phyloP scores from a whole-genome alignment of 495 filamentous ascomycete species.

The Peziza echinospora region DNA sequence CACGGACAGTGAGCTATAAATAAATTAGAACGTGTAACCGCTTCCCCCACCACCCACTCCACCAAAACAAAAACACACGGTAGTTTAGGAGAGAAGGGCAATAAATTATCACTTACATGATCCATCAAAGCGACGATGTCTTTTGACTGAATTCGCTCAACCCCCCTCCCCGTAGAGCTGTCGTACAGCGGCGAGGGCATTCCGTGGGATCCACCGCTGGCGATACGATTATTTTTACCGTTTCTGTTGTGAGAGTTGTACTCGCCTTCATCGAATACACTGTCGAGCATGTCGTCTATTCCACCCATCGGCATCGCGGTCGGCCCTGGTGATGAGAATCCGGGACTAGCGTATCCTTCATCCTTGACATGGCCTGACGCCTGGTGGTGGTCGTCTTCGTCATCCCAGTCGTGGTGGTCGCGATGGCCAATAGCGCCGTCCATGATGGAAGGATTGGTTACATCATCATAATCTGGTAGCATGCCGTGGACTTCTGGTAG shows the following conservation, averaged over 20 bases:
- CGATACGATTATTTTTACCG: conserved; percentile 8
- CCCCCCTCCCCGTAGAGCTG: conserved; percentile 65
- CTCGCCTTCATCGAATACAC: too few species aligned
- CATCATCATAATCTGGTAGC: conserved; percentile 42
- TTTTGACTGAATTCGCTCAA: conserved; percentile 85
- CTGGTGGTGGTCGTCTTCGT: conserved; percentile 10
- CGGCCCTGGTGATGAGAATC: conserved; percentile 15
- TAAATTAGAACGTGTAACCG: conserved; percentile 20
- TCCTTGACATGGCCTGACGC: conserved; percentile 25
- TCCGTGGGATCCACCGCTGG: conserved; percentile 72
- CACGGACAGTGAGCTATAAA: conserved; percentile 67
- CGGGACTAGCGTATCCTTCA: conserved; percentile 56
- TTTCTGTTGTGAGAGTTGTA: conserved; percentile 18
- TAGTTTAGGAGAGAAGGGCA: conserved; percentile 3
- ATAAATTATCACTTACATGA: conserved; percentile 36
- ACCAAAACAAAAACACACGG: not conserved
- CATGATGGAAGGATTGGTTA: conserved; percentile 58
- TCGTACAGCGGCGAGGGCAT: conserved; percentile 82
- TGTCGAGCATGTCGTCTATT: conserved; percentile 35
- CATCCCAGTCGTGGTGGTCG: conserved; percentile 10
- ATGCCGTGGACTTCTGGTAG: conserved; percentile 47
- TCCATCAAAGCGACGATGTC: conserved; percentile 98
- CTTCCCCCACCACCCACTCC: not conserved
- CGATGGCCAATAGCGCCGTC: conserved; percentile 34
- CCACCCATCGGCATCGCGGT: conserved; percentile 24